These are phyloP conservation scores for Chaetomium sp. DNA, from an alignment of 2,329 filamentous ascomycete genomes.

Conservation along the genomic window DNA sequence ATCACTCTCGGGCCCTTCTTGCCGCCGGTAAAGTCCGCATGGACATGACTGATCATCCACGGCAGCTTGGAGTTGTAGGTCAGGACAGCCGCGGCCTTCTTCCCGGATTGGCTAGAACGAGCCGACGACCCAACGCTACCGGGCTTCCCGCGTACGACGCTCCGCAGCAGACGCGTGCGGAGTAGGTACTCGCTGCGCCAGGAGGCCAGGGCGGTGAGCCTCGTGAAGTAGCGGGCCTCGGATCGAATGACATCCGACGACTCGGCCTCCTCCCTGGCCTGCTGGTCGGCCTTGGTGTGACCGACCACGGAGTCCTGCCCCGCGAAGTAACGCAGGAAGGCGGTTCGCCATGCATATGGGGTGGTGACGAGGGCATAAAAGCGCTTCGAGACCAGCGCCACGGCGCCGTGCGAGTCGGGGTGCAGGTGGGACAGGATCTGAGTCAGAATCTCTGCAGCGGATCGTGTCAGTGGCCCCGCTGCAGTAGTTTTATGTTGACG, in stretches of 20 bases:
- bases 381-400: constrained; percentile 83
- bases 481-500: neutral
- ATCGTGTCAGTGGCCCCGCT: constrained; percentile 26
- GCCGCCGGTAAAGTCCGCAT: constrained; percentile 72
- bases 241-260: constrained; percentile 61
- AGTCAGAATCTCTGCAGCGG: constrained; percentile 76
- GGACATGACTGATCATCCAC: constrained; percentile 75
- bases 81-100: constrained; percentile 71
- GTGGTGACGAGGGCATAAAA: constrained; percentile 87
- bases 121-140: constrained; percentile 58
- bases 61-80: constrained; percentile 85
- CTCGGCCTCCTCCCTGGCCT: constrained; percentile 50
- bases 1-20: constrained; percentile 79
- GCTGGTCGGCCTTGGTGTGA: constrained; percentile 41
- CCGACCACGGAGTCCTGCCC: constrained; percentile 62
- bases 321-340: constrained; percentile 88
- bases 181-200: constrained; percentile 97
- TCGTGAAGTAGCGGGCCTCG: constrained; percentile 77
- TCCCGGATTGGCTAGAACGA: constrained; percentile 56
- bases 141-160: constrained; percentile 80
- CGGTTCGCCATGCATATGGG: constrained; percentile 90
- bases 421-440: constrained; percentile 89
- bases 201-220: constrained; percentile 80
- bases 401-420: constrained; percentile 77
- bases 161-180: constrained; percentile 79